Base-by-base conservation (phyloP, 2,329 filamentous ascomycete species). In the Ceratocystis variospora region DNA sequence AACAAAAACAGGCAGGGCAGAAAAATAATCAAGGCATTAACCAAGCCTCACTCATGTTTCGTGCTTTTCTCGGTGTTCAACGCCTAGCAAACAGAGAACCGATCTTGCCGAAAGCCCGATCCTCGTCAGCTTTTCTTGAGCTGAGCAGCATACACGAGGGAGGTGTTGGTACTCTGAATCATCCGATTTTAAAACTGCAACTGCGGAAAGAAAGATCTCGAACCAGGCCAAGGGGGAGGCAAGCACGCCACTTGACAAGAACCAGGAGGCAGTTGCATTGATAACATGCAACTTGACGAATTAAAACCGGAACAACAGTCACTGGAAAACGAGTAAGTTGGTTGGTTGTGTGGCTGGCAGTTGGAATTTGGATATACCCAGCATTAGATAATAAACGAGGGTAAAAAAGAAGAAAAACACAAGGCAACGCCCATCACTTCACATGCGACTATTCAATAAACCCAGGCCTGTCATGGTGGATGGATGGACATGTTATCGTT, bases 21-120 rank as follows among this genome's bases (percentile, higher is more conserved):
- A 45, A 44, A 57, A 64, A 17, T 5, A 44, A 45, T 17, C 31
- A 28, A 45, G 19, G 19, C 5, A 33, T 17, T 1, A 22, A 22
- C 1, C 7, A 12, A 8, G 55, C 55, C 28, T 48, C 12, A 10
- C 28, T 6, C 31, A 7, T 37, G 6, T 19, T 44, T 67, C 66
- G 66, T 67, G 12, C 19, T 64, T 67, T 61, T 67, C 66, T 67
- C 66, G 66, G 66, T 55, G 62, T 67, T 44, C 28, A 61, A 17
- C 28, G 22, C 10, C 12, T 10, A 10, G n/a, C 48, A 25, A 61
- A 22, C 33, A 45, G 28, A 44, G 41, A 46, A 48, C 44, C n/a
- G 22, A 59, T 37, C 55, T 59, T 59, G 17, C 66, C 66, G 66
- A 67, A 64, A 67, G 50, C 46, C 66, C 62, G 66, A 64, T 31